Conservation (phyloP, 2,329 filamentous ascomycete genomes). For the Fusarium scirpi region DNA sequence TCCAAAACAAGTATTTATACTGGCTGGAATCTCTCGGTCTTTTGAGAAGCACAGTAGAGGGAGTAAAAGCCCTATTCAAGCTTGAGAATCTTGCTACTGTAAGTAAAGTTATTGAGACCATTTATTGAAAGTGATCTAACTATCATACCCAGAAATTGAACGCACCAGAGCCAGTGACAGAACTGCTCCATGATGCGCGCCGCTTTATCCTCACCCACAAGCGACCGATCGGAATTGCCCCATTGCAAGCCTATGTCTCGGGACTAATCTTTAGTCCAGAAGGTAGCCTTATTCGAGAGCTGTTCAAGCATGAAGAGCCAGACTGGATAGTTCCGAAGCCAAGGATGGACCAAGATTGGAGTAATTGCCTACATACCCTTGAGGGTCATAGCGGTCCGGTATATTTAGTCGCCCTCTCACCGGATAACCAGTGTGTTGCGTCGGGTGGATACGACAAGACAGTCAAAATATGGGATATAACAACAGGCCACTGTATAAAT, state of each 20-base stretch:
- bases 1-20: background rate
- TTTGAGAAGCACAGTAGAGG: accelerated
- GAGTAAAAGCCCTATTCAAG: accelerated
- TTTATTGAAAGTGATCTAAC: background rate
- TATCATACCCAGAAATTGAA: accelerated
- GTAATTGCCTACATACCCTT: background rate
- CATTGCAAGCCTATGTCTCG: background rate
- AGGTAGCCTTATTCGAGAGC: background rate
- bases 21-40: background rate
- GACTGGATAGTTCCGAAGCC: background rate
- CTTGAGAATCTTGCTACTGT: background rate
- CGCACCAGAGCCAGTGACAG: accelerated
- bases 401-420: background rate
- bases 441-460: accelerated
- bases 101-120: background rate
- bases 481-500: background rate
- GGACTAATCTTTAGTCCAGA: background rate
- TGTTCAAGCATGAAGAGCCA: background rate
- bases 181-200: background rate
- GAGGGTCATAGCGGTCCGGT: background rate
- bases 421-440: background rate
- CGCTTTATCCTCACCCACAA: background rate
- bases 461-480: background rate
- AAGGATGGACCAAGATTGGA: background rate
- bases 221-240: background rate